phyloP scores from a whole-genome alignment of 2,329 filamentous ascomycete genomes.

The Ceratocystis papillata region DNA sequence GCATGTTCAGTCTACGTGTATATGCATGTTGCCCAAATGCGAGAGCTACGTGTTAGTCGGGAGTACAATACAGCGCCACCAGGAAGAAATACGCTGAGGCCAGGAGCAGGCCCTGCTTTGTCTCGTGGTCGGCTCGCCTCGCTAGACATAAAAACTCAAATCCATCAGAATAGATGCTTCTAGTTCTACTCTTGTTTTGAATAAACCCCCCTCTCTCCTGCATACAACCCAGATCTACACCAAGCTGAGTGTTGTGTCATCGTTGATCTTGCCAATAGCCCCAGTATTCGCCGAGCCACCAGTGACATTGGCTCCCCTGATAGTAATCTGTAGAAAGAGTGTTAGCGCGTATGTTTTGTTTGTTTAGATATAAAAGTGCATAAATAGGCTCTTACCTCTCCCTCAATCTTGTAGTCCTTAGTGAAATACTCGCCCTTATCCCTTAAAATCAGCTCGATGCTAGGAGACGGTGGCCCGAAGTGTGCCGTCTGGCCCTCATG shows the following conservation, averaged over 20 bases:
- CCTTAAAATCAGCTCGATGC: conserved; percentile 64
- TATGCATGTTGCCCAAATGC: background rate
- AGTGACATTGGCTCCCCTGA: conserved; percentile 44
- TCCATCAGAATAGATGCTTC: conserved; percentile 7
- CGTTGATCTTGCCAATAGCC: conserved; percentile 52
- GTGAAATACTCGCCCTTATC: conserved; percentile 52
- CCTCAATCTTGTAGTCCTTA: conserved; percentile 49
- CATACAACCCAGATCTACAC: conserved; percentile 28
- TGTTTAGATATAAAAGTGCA: background rate
- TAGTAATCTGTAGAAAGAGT: conserved; percentile 15
- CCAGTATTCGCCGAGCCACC: conserved; percentile 55
- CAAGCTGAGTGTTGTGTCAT: conserved; percentile 63
- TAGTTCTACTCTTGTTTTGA: conserved; percentile 6
- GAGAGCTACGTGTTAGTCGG: conserved; percentile 5
- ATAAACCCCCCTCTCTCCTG: background rate
- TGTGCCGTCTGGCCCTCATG: conserved; percentile 42
- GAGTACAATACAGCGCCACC: background rate
- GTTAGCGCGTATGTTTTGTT: background rate
- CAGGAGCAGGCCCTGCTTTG: background rate
- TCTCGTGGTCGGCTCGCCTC: background rate
- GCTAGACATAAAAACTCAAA: background rate
- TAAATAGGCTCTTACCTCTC: conserved; percentile 43
- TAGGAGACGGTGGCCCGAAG: conserved; percentile 73
- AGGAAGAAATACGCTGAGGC: background rate
- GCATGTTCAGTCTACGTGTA: background rate